Evolutionary conservation across 192 early-diverging fungal species (phyloP), one percentile per base, ranked within the genome.

Genomic region (Chytriomyces confervae): DNA sequence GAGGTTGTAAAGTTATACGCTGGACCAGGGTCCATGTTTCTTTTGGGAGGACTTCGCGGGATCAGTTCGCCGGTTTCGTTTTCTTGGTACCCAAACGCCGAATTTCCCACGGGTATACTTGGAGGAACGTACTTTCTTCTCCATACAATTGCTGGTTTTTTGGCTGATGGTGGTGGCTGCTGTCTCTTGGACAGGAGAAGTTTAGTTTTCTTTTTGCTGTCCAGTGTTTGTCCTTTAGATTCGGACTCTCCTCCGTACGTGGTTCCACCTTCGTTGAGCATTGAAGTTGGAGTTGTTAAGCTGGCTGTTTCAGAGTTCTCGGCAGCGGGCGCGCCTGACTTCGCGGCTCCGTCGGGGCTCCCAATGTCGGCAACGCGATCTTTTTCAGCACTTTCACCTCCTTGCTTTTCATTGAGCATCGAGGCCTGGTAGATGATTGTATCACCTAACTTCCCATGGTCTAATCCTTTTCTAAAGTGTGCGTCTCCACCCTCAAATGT

Each of bases 11-110:
- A 68, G 69, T 84, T 86, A 79, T 86, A 84, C 43, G 85, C 79
- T 7, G 87, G 82, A 5, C 51, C 77, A 8, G 80, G 66, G 46
- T 87, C 84, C 20, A 62, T 23, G 18, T 44, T 50, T 20, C 43
- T 50, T 69, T 85, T 86, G 9, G 87, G 85, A 20, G 87, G 85
- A 61, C 82, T 85, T 11, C 87, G 72, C 8, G 87, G 87, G 7
- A 83, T 72, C 18, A 88, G 63, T 10, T 84, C 85, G 16, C 87
- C 87, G 0, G 82, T 84, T n/a, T 78, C 75, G 48, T 81, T 87
- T 66, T 88, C 87, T 62, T 87, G 84, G 63, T 86, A 88, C 27
- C 87, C 87, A 69, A 83, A 86, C 18, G 84, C 84, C 3, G 48
- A 73, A 27, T 78, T 10, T 10, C 84, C 79, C 45, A 77, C 65